Base-by-base conservation (phyloP, 441 rosid genomes). In the Cnidoscolus chayamansa region DNA sequence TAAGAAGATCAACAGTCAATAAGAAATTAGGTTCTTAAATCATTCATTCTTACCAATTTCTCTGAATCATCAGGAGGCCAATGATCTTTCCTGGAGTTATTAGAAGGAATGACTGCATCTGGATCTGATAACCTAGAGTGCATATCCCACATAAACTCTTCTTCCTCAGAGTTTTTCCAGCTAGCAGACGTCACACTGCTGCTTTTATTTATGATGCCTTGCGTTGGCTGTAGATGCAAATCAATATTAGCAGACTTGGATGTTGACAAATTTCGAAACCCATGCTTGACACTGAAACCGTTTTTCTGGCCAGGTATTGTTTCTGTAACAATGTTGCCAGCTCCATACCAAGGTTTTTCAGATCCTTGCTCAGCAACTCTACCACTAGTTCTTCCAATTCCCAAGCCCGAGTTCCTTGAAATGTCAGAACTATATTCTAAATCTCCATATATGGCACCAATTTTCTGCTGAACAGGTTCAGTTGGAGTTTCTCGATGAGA, bases 91-190 rank as follows among this genome's bases (percentile, higher is more conserved):
- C 84, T 84, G 16, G 86, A 73, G 77, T 77, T 82, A 65, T 56
- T 78, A 53, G 91, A 78, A 68, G 82, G 73, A 76, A 66, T 81
- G 72, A 80, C 76, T 63, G 80, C 81, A 75, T 84, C 90, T 15
- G 85, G 88, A 76, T 89, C 92, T 3, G 90, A 80, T 72, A 84
- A 73, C 79, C 92, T 86, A 67, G 97, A 84, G 72, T 90, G 94
- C 86, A 89, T 85, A 16, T 95, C 98, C 99, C 99, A 95, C 88
- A 87, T 83, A 78, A 88, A 95, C 80, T 95, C 99, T 81, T 95
- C 99, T 82, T 95, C 98, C 87, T 95, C 98, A 0, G 96, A 91
- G 79, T 91, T 90, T 79, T 90, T 93, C 97, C 96, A 90, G 88
- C 89, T 90, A 72, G 81, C 81, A 74, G 93, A 79, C 73, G 83